Evolutionary conservation across 352 stramenopile species (phyloP).

Genomic region (Phytophthora macrochlamydospora): DNA sequence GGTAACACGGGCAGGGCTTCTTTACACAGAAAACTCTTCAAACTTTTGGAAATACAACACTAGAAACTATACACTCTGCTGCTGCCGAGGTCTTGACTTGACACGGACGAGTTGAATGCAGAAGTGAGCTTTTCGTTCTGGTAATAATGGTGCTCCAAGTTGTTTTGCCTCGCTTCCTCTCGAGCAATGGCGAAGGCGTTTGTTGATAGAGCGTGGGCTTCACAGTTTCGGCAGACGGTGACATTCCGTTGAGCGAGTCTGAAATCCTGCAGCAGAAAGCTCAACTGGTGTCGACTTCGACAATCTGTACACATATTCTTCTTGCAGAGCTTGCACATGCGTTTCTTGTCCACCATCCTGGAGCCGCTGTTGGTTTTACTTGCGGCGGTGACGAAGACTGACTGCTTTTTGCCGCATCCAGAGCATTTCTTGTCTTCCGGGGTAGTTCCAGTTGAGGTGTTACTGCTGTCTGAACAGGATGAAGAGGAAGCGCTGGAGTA

Average conservation of each 20-base stretch:
- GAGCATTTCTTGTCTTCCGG: constrained; percentile 25
- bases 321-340: constrained; percentile 46
- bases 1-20: too few relatives aligned
- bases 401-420: constrained; percentile 34
- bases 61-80: too few relatives aligned
- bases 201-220: constrained; percentile 19
- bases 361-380: constrained; percentile 20
- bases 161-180: constrained; percentile 28
- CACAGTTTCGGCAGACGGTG: constrained; percentile 36
- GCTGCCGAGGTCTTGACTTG: not conserved
- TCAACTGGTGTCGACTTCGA: constrained; percentile 45
- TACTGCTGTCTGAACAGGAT: constrained; percentile 17
- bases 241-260: constrained; percentile 31
- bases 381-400: constrained; percentile 26
- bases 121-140: constrained; percentile 3
- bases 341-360: constrained; percentile 23
- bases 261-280: constrained; percentile 27
- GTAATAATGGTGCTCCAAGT: constrained; percentile 15
- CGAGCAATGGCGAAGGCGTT: constrained; percentile 21
- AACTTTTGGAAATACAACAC: too few relatives aligned
- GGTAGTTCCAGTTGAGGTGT: constrained; percentile 6
- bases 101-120: constrained; percentile 17
- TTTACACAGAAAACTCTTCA: too few relatives aligned
- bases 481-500: constrained; percentile 14
- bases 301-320: constrained; percentile 52